Evolutionary conservation across 306 rosid species (phyloP).

Genomic region (Ochetophila trinervis): DNA sequence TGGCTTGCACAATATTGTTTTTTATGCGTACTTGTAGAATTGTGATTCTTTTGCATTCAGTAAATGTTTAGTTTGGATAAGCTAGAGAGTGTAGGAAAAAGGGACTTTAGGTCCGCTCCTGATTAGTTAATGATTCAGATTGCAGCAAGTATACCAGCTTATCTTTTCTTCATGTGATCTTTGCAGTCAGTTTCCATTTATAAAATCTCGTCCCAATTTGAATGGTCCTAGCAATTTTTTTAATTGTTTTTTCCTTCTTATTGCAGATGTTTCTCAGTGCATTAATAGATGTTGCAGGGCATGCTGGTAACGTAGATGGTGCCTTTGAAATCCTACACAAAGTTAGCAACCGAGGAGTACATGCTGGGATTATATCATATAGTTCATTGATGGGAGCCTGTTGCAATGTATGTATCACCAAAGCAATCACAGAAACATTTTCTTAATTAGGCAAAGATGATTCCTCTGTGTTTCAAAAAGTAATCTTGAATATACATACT

Average conservation of each 20-base stretch:
- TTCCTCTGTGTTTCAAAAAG: background rate
- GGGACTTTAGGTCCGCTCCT: no score
- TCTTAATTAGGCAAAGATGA: background rate
- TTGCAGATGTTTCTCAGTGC: conserved; percentile 94
- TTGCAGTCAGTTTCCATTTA: conserved; percentile 21
- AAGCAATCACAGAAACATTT: conserved; percentile 6
- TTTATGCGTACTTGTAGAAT: background rate
- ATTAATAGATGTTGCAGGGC: conserved; percentile 92
- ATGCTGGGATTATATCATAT: conserved; percentile 62
- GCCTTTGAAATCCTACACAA: conserved; percentile 75
- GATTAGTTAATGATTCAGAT: no score
- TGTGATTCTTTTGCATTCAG: no score
- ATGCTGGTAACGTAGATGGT: conserved; percentile 83
- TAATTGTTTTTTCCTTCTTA: conserved; percentile 23
- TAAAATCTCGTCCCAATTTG: background rate
- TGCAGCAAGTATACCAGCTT: no score
- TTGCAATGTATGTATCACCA: conserved; percentile 71
- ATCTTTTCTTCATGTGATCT: background rate
- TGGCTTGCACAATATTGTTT: background rate
- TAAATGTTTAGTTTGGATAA: no score
- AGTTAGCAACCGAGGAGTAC: conserved; percentile 57
- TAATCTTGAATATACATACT: background rate
- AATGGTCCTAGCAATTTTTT: conserved; percentile 21
- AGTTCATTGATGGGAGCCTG: conserved; percentile 99
- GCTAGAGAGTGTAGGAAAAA: no score